Conservation (phyloP, 805 yeast species). For the Peterozyma toletana region DNA sequence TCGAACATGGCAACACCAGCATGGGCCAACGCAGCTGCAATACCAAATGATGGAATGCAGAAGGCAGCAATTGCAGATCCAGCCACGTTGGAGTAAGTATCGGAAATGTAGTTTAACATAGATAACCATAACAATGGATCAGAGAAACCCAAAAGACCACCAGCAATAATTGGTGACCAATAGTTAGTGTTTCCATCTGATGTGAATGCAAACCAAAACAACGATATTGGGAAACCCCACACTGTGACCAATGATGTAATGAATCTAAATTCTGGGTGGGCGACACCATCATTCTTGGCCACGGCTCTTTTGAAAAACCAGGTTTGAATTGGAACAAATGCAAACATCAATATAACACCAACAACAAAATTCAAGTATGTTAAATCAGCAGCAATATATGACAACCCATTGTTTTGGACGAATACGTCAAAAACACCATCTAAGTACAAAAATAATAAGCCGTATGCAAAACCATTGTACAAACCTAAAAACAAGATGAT, state of each 20-base stretch:
- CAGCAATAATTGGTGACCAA: constrained; percentile 28
- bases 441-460: constrained; percentile 24
- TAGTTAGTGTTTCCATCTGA: constrained; percentile 21
- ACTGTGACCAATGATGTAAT: constrained; percentile 22
- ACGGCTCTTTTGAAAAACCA: constrained; percentile 21
- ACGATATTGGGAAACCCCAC: constrained; percentile 28
- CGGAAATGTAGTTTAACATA: constrained; percentile 26
- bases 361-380: constrained; percentile 27
- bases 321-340: constrained; percentile 23
- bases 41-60: constrained; percentile 27
- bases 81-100: constrained; percentile 25
- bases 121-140: constrained; percentile 28
- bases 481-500: constrained; percentile 24
- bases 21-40: constrained; percentile 27
- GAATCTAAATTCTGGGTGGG: constrained; percentile 28
- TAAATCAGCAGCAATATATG: constrained; percentile 23
- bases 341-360: constrained; percentile 21
- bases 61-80: constrained; percentile 29
- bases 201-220: constrained; percentile 28
- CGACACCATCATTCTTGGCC: constrained; percentile 22
- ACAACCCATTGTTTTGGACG: constrained; percentile 23
- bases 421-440: constrained; percentile 29
- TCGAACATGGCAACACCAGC: constrained; percentile 32
- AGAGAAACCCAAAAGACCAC: constrained; percentile 21
- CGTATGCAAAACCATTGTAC: constrained; percentile 28